Evolutionary conservation across 2,329 filamentous ascomycete species (phyloP).

Genomic region (Aureobasidium subglaciale): DNA sequence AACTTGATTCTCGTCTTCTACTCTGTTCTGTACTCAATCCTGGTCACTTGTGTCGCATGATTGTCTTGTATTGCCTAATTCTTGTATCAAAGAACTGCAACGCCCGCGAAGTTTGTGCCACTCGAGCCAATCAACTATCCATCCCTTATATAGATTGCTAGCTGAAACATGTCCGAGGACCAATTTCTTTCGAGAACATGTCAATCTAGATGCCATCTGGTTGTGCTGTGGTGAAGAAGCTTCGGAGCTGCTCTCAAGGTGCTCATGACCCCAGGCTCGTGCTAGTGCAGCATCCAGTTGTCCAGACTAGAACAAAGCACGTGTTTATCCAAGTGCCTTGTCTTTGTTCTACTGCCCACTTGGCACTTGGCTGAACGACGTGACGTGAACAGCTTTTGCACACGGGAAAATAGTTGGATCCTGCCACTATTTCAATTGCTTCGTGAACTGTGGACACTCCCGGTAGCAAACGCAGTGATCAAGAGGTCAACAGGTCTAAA

Average conservation of each 20-base stretch:
- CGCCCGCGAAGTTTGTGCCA: not conserved
- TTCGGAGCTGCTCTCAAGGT: too few species aligned
- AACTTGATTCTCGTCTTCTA: not conserved
- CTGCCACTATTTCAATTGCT: not conserved
- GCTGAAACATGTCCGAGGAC: not conserved
- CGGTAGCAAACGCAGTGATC: not conserved
- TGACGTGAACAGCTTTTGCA: too few species aligned
- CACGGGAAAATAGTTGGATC: too few species aligned
- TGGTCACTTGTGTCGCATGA: too few species aligned
- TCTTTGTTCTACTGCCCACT: not conserved
- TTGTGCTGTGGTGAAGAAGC: not conserved
- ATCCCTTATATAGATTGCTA: constrained; percentile 9
- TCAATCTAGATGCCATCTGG: not conserved
- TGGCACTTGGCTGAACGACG: too few species aligned
- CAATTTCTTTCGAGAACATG: constrained; percentile 9
- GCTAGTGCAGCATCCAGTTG: not conserved
- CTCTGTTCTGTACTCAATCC: too few species aligned
- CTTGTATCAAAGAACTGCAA: not conserved
- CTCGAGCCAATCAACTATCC: not conserved
- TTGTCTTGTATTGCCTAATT: not conserved
- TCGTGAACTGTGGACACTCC: not conserved
- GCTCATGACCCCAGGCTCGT: not conserved
- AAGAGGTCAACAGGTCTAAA: not conserved
- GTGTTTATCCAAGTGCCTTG: not conserved
- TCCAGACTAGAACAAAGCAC: not conserved